These are phyloP conservation scores for Cutaneotrichosporon mucoides DNA, from an alignment of 1,284 basidiomycete genomes.

Conservation along the genomic window DNA sequence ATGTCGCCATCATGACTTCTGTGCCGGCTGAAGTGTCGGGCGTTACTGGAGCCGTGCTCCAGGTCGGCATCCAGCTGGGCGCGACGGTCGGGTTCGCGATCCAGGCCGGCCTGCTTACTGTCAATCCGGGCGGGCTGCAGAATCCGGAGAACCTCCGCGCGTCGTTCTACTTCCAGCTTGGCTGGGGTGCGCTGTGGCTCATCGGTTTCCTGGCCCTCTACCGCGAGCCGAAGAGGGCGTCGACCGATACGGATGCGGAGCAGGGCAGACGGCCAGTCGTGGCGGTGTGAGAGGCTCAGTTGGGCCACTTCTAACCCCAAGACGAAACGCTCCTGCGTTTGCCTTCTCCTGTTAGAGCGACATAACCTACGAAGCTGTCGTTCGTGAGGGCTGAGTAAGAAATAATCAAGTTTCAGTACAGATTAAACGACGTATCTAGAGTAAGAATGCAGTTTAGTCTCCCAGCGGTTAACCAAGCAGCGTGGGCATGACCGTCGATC, in stretches of 20 bases:
- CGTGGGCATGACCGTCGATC: too few relatives aligned
- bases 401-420: too few relatives aligned
- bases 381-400: too few relatives aligned
- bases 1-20: conserved; percentile 37
- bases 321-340: too few relatives aligned
- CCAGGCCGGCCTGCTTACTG: conserved; percentile 42
- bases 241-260: not conserved
- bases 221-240: conserved; percentile 12
- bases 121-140: conserved; percentile 29
- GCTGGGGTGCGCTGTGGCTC: conserved; percentile 38
- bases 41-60: conserved; percentile 43
- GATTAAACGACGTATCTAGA: too few relatives aligned
- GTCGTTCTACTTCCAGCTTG: conserved; percentile 39
- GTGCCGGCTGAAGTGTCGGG: conserved; percentile 37
- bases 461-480: too few relatives aligned
- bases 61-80: conserved; percentile 42
- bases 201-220: conserved; percentile 34
- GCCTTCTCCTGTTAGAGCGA: too few relatives aligned
- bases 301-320: too few relatives aligned
- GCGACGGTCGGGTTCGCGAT: conserved; percentile 36
- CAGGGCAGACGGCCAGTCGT: not conserved
- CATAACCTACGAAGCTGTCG: too few relatives aligned
- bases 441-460: too few relatives aligned
- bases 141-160: conserved; percentile 36
- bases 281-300: too few relatives aligned